Evolutionary conservation across 2,329 filamentous ascomycete species (phyloP).

Genomic region (Clonostachys sp.): DNA sequence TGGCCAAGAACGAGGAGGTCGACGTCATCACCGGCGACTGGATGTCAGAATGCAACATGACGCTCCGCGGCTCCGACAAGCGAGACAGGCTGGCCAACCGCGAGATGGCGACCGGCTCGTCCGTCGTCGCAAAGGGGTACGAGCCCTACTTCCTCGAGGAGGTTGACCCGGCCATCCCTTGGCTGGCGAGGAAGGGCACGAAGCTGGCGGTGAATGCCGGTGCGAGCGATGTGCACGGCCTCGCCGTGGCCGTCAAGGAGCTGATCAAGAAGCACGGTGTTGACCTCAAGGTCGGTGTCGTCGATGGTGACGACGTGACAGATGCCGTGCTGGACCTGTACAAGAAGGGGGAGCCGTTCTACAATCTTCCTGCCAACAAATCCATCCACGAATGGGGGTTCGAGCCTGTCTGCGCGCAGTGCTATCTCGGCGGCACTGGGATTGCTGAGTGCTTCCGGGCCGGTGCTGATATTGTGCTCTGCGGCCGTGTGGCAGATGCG

Average conservation of each 20-base stretch:
- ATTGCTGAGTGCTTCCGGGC: slow-evolving; percentile 31
- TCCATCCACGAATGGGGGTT: slow-evolving; percentile 15
- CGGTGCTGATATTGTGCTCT: slow-evolving; percentile 39
- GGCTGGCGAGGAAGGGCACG: slow-evolving; percentile 18
- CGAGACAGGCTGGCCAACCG: slow-evolving; percentile 12
- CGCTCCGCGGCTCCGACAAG: slow-evolving; percentile 18
- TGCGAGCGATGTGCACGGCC: slow-evolving; percentile 18
- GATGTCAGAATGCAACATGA: slow-evolving; percentile 22
- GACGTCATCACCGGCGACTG: slow-evolving; percentile 23
- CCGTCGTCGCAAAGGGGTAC: slow-evolving; percentile 23
- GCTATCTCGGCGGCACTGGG: slow-evolving; percentile 41
- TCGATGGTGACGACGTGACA: slow-evolving; percentile 25
- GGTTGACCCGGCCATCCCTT: slow-evolving; percentile 19
- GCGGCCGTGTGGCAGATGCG: slow-evolving; percentile 37
- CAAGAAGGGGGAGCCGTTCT: slow-evolving; percentile 14
- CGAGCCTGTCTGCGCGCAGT: slow-evolving; percentile 19
- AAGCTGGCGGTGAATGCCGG: slow-evolving; percentile 30
- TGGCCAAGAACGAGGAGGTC: slow-evolving; percentile 15
- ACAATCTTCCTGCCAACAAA: slow-evolving; percentile 13
- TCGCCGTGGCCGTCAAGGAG: slow-evolving; percentile 11
- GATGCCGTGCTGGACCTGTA: slow-evolving; percentile 14
- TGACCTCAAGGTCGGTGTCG: slow-evolving; percentile 22
- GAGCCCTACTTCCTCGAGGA: slow-evolving; percentile 31
- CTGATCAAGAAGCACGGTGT: slow-evolving; percentile 20
- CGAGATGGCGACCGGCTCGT: slow-evolving; percentile 16